Evolutionary conservation across 306 rosid species (phyloP).

Genomic region (Gillenia trifoliata): DNA sequence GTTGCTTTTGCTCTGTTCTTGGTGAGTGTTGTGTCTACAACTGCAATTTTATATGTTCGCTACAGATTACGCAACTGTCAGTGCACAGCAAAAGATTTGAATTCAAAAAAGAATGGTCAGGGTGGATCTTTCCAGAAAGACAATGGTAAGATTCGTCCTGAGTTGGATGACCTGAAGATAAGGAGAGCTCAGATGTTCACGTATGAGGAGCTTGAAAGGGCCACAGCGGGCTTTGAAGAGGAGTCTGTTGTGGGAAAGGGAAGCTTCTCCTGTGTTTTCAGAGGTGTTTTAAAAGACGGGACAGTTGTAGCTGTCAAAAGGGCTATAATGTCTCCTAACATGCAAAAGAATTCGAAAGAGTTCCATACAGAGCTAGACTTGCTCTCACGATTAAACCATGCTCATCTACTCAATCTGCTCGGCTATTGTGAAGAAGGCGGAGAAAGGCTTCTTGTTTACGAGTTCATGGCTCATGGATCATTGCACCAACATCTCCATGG

Average conservation of each 20-base stretch:
- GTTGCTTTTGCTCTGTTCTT: conserved; percentile 61
- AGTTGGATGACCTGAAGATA: conserved; percentile 67
- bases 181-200: conserved; percentile 74
- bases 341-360: conserved; percentile 79
- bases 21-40: conserved; percentile 53
- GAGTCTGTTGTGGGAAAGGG: conserved; percentile 86
- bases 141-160: conserved; percentile 50
- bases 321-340: conserved; percentile 68
- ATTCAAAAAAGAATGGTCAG: conserved; percentile 38
- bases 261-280: conserved; percentile 81
- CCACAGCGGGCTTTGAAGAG: conserved; percentile 68
- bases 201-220: conserved; percentile 74
- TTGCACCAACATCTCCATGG: conserved; percentile 85
- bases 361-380: conserved; percentile 87
- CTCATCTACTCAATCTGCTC: conserved; percentile 79
- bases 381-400: conserved; percentile 78
- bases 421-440: conserved; percentile 91
- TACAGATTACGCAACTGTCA: conserved; percentile 59
- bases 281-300: conserved; percentile 74
- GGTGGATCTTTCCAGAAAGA: conserved; percentile 45
- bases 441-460: conserved; percentile 85
- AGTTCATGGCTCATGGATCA: conserved; percentile 94
- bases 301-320: conserved; percentile 85
- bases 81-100: conserved; percentile 38
- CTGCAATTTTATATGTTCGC: conserved; percentile 66